Percentiles rank a stretch among this genome's conserved stretches.
These are phyloP conservation scores for Chrysopogon serrulatus DNA, from an alignment of 176 grass and related monocot species.

Conservation along the genomic window DNA sequence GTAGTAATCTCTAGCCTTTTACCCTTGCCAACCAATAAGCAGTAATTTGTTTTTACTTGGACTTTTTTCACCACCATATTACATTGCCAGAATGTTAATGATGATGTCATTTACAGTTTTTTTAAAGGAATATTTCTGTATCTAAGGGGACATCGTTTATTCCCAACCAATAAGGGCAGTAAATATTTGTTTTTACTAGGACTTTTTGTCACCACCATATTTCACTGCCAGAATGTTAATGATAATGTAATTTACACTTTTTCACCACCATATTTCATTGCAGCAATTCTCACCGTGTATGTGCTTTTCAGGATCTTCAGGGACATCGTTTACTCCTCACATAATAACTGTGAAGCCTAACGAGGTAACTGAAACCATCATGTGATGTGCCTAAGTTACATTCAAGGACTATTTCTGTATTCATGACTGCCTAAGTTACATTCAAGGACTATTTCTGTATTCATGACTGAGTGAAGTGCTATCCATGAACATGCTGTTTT, in stretches of 20 bases:
- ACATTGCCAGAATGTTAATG: background rate
- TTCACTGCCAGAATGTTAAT: too few relatives aligned
- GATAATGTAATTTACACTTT: too few relatives aligned
- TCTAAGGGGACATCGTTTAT: too few relatives aligned
- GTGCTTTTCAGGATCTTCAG: constrained; percentile 62
- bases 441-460: background rate
- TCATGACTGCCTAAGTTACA: background rate
- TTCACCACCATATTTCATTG: too few relatives aligned
- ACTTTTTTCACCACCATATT: background rate
- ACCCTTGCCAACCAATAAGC: background rate
- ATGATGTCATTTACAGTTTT: background rate
- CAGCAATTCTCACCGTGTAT: background rate
- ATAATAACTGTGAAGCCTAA: constrained; percentile 95
- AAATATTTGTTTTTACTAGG: too few relatives aligned
- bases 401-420: background rate
- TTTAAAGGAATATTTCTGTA: too few relatives aligned
- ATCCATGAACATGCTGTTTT: background rate
- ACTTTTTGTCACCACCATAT: too few relatives aligned
- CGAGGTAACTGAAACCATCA: constrained; percentile 53
- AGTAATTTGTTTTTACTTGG: background rate
- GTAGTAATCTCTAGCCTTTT: background rate
- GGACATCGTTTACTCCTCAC: constrained; percentile 97
- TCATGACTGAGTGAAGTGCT: background rate
- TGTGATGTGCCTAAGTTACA: constrained; percentile 8
- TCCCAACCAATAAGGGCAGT: too few relatives aligned